phyloP scores from a whole-genome alignment of 208 protist genomes.

The Leishmania amazonensis region DNA sequence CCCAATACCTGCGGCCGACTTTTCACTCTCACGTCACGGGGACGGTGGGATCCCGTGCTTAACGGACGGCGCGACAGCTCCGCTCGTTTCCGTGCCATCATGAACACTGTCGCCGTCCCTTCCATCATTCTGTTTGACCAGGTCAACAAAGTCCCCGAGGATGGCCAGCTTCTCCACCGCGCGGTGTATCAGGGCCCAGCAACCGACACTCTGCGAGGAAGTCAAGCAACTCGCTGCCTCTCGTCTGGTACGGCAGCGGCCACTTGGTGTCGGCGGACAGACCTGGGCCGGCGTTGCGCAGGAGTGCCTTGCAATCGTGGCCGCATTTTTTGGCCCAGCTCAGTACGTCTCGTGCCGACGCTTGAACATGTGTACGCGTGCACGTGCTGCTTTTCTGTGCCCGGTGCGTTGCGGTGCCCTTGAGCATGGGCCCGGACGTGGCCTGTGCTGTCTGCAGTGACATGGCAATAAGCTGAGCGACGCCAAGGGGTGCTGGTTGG shows the following conservation, averaged over 20 bases:
- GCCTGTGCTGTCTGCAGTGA: not conserved
- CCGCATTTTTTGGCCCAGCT: not conserved
- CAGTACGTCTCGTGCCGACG: not conserved
- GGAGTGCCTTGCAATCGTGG: not conserved
- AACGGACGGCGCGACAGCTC: not conserved
- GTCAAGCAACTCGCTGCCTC: not conserved
- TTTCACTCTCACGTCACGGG: not conserved
- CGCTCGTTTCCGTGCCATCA: not conserved
- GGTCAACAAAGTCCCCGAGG: not conserved
- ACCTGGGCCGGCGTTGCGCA: not conserved
- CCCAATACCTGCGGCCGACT: conserved; percentile 21
- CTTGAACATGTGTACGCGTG: not conserved
- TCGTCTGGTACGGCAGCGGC: not conserved
- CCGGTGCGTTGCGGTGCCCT: not conserved
- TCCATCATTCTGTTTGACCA: not conserved
- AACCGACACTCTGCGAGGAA: not conserved
- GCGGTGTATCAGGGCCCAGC: not conserved
- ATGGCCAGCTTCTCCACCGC: not conserved
- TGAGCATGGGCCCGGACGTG: not conserved
- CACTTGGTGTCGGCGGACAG: not conserved
- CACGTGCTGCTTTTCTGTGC: not conserved
- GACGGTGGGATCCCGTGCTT: too few species aligned
- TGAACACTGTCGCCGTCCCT: not conserved
- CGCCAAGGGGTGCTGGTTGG: not conserved
- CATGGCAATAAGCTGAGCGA: not conserved